Base-by-base conservation (phyloP, 2,329 filamentous ascomycete species). In the Aspergillus hiratsukae region DNA sequence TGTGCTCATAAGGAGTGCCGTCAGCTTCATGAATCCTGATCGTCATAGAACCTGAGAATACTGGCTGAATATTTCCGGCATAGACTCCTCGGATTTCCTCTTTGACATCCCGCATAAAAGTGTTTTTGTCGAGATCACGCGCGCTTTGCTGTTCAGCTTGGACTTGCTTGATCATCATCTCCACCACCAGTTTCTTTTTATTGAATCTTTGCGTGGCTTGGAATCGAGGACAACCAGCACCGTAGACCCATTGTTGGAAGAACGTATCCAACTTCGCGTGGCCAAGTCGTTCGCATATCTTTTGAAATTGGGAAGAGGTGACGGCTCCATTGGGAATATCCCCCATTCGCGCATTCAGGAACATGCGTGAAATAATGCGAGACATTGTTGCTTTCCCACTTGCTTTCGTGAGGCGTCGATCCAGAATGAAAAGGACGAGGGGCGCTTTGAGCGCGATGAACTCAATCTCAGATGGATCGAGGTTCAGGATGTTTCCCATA, bases 1-100 rank as follows among this genome's bases (percentile, higher is more conserved):
- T 97, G 69, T 99, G 94, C 71, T 99, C 94, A 69, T 99, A 99
- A 2, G 94, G 94, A 0, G 94, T 97, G 9, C 94, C 94, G 68
- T 99, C 95, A 25, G 94, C 94, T 77, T 99, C 94, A 75, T 99
- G 94, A 60, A 99, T 97, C 31, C 94, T 83, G 61, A 99, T 93
- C 0, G 94, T 99, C 90, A 99, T 96, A 0, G 94, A 93, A 0
- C 94, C 94, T 0, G 91, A 94, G 67, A 97, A 97, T 1, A 90
- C 82, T n/a, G 86, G 83, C 61, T 90, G 89, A 17, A 90, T 77
- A 53, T 85, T 82, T 14, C 86, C 87, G 17, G 86, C 82, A 56
- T 85, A 86, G 37, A 96, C 82, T 31, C 83, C 83, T 58, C 87
- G 81, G 8, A 85, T 81, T 49, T 88, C 84, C 72, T 97, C 92